Percentiles rank a stretch among this genome's conserved stretches.
These are phyloP conservation scores for Echeveria elegans DNA, from an alignment of 164 flowering plant genomes.

Conservation along the genomic window DNA sequence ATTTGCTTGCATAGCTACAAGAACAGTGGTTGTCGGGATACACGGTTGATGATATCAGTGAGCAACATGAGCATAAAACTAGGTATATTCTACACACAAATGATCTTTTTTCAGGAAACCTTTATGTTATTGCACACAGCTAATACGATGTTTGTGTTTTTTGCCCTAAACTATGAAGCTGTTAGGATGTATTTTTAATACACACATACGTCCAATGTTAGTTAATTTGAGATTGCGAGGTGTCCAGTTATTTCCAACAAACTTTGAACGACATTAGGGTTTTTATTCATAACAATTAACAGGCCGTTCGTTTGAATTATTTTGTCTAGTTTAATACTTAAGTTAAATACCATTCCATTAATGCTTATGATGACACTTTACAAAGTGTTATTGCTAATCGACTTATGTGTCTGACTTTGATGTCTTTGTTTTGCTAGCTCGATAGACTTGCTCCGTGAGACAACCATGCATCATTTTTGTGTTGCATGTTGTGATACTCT, in stretches of 20 bases:
- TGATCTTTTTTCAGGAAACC: too few relatives aligned
- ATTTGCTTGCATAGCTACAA: neutral
- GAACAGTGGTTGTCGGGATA: neutral
- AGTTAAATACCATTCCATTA: too few relatives aligned
- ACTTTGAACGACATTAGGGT: conserved; percentile 1
- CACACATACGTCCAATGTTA: neutral
- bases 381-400: too few relatives aligned
- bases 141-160: neutral
- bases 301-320: neutral
- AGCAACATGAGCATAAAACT: too few relatives aligned
- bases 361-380: too few relatives aligned
- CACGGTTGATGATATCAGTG: neutral
- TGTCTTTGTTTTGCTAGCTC: too few relatives aligned
- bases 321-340: neutral
- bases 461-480: too few relatives aligned
- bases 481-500: too few relatives aligned
- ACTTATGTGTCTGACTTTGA: too few relatives aligned
- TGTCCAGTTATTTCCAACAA: neutral
- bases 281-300: neutral
- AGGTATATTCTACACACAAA: too few relatives aligned
- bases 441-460: too few relatives aligned
- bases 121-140: too few relatives aligned
- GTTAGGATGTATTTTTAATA: neutral
- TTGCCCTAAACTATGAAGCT: neutral
- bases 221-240: neutral